A percentile compares a stretch with the other conserved stretches of the same genome.
These are phyloP conservation scores for Aspergillus sp. DNA, from an alignment of 2,329 filamentous ascomycete species.

Conservation along the genomic window DNA sequence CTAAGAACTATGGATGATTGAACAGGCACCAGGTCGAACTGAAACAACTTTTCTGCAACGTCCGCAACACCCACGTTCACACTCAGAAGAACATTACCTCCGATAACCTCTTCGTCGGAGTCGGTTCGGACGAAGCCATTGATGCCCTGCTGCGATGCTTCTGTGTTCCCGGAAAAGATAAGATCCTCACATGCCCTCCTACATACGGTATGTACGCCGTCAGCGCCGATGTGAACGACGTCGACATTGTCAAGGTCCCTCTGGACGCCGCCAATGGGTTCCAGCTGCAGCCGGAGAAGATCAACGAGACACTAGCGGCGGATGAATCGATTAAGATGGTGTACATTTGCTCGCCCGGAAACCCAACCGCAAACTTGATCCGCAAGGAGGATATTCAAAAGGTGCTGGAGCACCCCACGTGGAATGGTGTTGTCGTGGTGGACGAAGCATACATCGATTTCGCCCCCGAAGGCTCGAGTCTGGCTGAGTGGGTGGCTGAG, in stretches of 20 bases:
- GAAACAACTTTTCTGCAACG: slow-evolving; percentile 76
- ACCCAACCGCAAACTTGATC: slow-evolving; percentile 78
- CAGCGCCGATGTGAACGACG: slow-evolving; percentile 88
- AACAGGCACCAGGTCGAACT: slow-evolving; percentile 70
- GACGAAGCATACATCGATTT: slow-evolving; percentile 99
- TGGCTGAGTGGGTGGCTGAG: slow-evolving; percentile 86
- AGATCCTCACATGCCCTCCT: slow-evolving; percentile 88
- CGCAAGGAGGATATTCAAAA: slow-evolving; percentile 65
- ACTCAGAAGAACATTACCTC: slow-evolving; percentile 66
- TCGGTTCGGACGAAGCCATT: slow-evolving; percentile 94
- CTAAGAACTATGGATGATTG: background rate
- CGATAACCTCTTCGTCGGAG: slow-evolving; percentile 85
- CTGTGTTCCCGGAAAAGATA: slow-evolving; percentile 78
- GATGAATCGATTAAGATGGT: slow-evolving; percentile 71
- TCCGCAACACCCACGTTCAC: slow-evolving; percentile 78
- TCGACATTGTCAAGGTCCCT: slow-evolving; percentile 79
- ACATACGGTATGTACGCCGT: slow-evolving; percentile 99
- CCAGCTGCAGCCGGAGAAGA: slow-evolving; percentile 62
- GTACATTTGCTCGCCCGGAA: slow-evolving; percentile 91
- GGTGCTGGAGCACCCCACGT: slow-evolving; percentile 76
- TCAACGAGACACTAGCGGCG: slow-evolving; percentile 59
- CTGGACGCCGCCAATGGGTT: slow-evolving; percentile 67
- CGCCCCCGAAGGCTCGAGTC: slow-evolving; percentile 66
- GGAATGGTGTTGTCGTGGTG: slow-evolving; percentile 89
- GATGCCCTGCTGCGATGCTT: slow-evolving; percentile 91